Base-by-base conservation (phyloP, 1,139 yeast genomes). In the Protomyces pachydermus region DNA sequence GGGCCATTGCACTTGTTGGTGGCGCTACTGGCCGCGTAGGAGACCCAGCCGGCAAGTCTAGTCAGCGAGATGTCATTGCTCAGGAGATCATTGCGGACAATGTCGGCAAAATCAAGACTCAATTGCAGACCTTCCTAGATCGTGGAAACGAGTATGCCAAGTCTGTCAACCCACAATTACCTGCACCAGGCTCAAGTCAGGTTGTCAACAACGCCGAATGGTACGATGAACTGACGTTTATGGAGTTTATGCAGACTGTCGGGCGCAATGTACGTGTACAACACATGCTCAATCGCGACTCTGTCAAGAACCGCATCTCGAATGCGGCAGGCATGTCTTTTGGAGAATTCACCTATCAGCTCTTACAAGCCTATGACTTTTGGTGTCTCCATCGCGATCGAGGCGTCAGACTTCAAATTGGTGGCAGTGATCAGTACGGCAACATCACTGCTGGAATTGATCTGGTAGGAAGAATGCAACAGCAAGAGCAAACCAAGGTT, bases 351-450 rank as follows among this genome's bases (percentile, higher is more conserved):
- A 82, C 96, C 0, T 93, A 93, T 74, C 99, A 93, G 73, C 79
- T 93, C 20, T 76, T 93, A 60, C 99, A 93, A 74, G 98, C 97
- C 0, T 93, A 84, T 74, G 99, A 93, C 73, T 95, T 91, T 72
- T 91, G 88, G 82, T 91, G 91, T 72, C 77, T 95, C 68, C 84
- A 84, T 76, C 80, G 80, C 54, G 74, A 81, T 16, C 77, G 83
- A 48, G 76, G 79, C 2, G 95, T 93, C 53, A 81, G 58, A 75
- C 39, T 62, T 10, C 97, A 93, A 76, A 84, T 95, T 32, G 99
- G 99, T 16, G 99, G 99, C 8, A 91, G 88, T 72, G 98, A 93
- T 73, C 99, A 93, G 75, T 93, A 97, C 93, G 99, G 99, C 1
- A 93, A 93, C 71, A 95, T 95, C 68, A 90, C 96, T 4, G 98